phyloP scores from a whole-genome alignment of 148 eudicot species.

The Dysphania ambrosioides region DNA sequence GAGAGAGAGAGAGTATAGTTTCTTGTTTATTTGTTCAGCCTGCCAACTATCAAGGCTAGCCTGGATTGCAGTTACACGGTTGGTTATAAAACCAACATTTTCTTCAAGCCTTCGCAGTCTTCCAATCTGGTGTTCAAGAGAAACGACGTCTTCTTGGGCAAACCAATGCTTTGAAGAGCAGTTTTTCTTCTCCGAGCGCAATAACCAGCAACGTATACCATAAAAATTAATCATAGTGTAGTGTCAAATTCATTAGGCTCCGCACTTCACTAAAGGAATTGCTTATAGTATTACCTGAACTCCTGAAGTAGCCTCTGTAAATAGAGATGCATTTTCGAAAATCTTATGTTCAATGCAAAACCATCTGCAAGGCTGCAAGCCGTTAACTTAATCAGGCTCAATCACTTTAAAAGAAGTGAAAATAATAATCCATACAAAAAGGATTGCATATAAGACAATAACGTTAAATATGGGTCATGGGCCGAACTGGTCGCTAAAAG shows the following conservation, averaged over 20 bases:
- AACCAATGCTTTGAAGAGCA: conserved; percentile 78
- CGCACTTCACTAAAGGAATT: not conserved
- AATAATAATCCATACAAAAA: too few relatives aligned
- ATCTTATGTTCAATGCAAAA: conserved; percentile 79
- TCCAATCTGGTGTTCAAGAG: conserved; percentile 80
- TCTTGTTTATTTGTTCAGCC: conserved; percentile 83
- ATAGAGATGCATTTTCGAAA: conserved; percentile 93
- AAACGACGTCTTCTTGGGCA: conserved; percentile 51
- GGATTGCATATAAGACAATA: too few relatives aligned
- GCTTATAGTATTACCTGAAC: conserved; percentile 52
- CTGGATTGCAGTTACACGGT: conserved; percentile 87
- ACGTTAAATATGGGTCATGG: too few relatives aligned
- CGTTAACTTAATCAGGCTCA: conserved; percentile 7
- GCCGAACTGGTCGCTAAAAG: too few relatives aligned
- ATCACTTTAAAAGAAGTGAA: not conserved
- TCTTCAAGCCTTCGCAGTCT: conserved; percentile 85
- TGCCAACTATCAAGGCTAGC: conserved; percentile 99
- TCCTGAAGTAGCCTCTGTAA: conserved; percentile 89
- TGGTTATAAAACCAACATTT: conserved; percentile 89
- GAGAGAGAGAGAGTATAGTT: conserved; percentile 83
- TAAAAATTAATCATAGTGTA: not conserved
- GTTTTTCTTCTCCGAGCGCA: conserved; percentile 88
- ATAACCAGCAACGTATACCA: conserved; percentile 47
- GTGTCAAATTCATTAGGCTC: not conserved
- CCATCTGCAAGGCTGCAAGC: conserved; percentile 60